Conservation (phyloP, 2,329 filamentous ascomycete species). For the Cordyceps cicadae region DNA sequence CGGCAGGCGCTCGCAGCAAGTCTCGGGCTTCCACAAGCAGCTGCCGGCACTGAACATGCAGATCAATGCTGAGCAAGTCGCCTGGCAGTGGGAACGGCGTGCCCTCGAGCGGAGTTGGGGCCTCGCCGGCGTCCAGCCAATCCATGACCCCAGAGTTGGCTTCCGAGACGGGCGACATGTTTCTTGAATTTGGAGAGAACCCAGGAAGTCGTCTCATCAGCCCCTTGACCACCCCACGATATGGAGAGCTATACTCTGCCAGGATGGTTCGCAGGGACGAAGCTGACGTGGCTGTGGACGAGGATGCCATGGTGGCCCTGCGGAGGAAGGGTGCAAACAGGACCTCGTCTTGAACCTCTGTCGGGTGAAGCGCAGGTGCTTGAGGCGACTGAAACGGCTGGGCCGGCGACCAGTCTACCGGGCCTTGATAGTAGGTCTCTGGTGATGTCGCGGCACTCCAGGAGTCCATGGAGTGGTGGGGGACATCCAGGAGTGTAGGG, state of each 20-base stretch:
- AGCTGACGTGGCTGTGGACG: slow-evolving; percentile 31
- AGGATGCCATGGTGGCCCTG: slow-evolving; percentile 28
- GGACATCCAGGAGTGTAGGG: not conserved
- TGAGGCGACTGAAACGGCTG: slow-evolving; percentile 1
- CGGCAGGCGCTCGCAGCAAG: slow-evolving; percentile 14
- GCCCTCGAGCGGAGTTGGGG: slow-evolving; percentile 16
- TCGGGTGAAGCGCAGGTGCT: not conserved
- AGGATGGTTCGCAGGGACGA: slow-evolving; percentile 26
- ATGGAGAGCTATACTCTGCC: slow-evolving; percentile 24
- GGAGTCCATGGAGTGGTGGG: not conserved
- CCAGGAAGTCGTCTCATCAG: slow-evolving; percentile 32
- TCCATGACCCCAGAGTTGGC: slow-evolving; percentile 12
- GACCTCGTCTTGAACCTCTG: slow-evolving; percentile 11
- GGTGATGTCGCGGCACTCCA: slow-evolving; percentile 3
- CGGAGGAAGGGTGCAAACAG: slow-evolving; percentile 23
- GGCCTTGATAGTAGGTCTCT: not conserved
- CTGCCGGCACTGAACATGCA: slow-evolving; percentile 15
- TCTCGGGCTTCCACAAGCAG: slow-evolving; percentile 17
- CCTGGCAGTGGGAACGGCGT: slow-evolving; percentile 35
- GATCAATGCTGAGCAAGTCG: slow-evolving; percentile 37
- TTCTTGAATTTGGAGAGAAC: slow-evolving; percentile 16
- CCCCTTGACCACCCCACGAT: slow-evolving; percentile 29
- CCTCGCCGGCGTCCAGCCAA: slow-evolving; percentile 24
- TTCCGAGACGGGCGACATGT: slow-evolving; percentile 21
- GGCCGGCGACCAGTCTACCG: not conserved